Percentiles rank a stretch among this genome's conserved stretches.
Evolutionary conservation across 352 stramenopile genomes (phyloP).

Genomic region (Globisporangium emineosum): DNA sequence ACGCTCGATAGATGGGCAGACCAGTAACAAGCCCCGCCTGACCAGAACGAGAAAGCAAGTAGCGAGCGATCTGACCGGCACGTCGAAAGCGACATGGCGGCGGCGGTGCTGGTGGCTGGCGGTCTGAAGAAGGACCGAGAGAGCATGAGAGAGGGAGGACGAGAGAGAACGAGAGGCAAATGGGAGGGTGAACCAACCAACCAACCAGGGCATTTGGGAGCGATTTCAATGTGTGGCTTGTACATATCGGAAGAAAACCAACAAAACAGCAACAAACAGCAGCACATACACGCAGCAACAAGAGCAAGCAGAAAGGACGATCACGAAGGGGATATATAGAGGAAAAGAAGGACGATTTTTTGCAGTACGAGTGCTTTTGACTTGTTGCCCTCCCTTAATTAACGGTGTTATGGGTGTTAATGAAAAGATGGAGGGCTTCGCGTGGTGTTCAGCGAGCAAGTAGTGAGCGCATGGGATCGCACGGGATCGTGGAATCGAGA

Average conservation of each 20-base stretch:
- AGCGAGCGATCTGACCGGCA: no score
- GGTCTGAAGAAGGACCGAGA: not conserved
- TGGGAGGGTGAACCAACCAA: no score
- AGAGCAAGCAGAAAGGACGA: conserved; percentile 12
- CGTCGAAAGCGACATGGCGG: no score
- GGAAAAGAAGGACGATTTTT: conserved; percentile 1
- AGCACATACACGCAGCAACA: conserved; percentile 9
- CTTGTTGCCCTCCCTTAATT: not conserved
- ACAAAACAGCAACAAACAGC: conserved; percentile 7
- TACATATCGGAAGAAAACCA: conserved; percentile 10
- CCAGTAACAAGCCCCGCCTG: conserved; percentile 7
- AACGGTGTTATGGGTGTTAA: no score
- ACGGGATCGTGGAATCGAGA: no score
- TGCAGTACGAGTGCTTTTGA: not conserved
- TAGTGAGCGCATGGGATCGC: no score
- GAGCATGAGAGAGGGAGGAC: not conserved
- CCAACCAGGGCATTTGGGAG: conserved; percentile 2
- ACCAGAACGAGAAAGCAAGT: not conserved
- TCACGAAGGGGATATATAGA: conserved; percentile 40
- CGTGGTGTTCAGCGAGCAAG: no score
- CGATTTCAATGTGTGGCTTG: conserved; percentile 16
- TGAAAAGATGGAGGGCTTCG: no score
- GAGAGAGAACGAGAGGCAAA: not conserved
- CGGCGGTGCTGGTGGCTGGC: not conserved
- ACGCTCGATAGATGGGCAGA: conserved; percentile 53